A percentile compares a stretch with the other conserved stretches of the same genome.
Evolutionary conservation across 495 filamentous ascomycete species (phyloP).

Genomic region (Podospora bellae-mahoneyi): DNA sequence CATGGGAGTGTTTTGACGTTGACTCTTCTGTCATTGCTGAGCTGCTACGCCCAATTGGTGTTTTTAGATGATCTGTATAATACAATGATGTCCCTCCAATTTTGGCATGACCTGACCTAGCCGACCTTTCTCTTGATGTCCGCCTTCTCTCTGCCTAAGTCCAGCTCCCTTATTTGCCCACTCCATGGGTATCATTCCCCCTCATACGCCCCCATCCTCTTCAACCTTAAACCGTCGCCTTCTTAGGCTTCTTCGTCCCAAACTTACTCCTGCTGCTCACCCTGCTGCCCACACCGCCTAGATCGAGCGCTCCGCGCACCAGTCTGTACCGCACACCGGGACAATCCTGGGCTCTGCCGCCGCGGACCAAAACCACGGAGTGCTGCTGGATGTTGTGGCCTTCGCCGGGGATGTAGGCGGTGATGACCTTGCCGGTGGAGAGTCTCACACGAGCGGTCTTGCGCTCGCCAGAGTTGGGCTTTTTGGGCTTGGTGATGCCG

Average conservation of each 20-base stretch:
- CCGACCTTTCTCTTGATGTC: background rate
- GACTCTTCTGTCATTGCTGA: background rate
- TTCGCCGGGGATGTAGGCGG: conserved; percentile 91
- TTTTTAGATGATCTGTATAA: background rate
- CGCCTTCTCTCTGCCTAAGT: background rate
- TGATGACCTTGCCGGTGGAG: conserved; percentile 81
- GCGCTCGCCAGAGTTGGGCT: conserved; percentile 93
- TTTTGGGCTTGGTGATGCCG: conserved; percentile 90
- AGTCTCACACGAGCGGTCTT: conserved; percentile 87
- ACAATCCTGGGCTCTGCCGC: conserved; percentile 91
- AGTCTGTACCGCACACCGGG: conserved; percentile 95
- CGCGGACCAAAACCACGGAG: conserved; percentile 89
- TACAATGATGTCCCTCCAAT: background rate
- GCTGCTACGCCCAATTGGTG: background rate
- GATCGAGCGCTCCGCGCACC: conserved; percentile 86
- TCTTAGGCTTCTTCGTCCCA: conserved; percentile 97
- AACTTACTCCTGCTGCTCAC: conserved; percentile 89
- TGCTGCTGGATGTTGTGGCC: conserved; percentile 99
- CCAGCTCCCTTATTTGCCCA: background rate
- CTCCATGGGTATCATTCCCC: conserved; percentile 1
- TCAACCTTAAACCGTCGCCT: conserved; percentile 46
- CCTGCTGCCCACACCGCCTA: conserved; percentile 87
- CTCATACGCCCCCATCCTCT: background rate
- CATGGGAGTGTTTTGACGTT: background rate
- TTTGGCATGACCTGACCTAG: background rate